These are phyloP conservation scores for Phytophthora sansomeana DNA, from an alignment of 352 stramenopile genomes.

Conservation along the genomic window DNA sequence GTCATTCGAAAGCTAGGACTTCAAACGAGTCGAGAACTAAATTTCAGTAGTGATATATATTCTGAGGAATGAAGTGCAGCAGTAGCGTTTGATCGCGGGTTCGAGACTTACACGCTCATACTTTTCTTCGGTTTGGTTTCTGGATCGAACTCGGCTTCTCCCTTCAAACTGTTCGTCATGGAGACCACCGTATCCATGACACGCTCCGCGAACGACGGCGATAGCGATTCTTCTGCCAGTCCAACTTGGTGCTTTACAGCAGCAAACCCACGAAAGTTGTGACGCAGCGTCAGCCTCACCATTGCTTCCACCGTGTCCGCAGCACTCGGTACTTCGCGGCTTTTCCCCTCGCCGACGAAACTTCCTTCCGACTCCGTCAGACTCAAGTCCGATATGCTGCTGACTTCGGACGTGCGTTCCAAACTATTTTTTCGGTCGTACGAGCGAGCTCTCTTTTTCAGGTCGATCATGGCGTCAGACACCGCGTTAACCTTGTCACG, in stretches of 20 bases:
- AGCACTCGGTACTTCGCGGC: background rate
- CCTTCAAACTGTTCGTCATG: conserved; percentile 29
- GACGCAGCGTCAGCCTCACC: conserved; percentile 17
- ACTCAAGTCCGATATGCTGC: background rate
- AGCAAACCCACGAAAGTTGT: conserved; percentile 32
- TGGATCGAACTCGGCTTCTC: background rate
- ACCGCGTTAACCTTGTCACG: conserved; percentile 26
- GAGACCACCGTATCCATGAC: conserved; percentile 15
- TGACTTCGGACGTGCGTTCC: background rate
- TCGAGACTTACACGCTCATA: conserved; percentile 10
- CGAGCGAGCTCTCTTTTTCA: conserved; percentile 28
- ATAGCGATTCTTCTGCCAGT: conserved; percentile 18
- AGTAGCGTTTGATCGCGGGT: too few relatives aligned
- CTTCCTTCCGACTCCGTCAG: conserved; percentile 17
- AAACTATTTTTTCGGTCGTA: conserved; percentile 30
- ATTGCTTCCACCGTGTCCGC: conserved; percentile 16
- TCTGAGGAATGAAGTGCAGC: too few relatives aligned
- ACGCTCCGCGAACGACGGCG: conserved; percentile 20
- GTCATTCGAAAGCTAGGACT: too few relatives aligned
- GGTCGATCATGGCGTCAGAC: conserved; percentile 9
- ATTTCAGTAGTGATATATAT: too few relatives aligned
- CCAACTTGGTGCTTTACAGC: conserved; percentile 30
- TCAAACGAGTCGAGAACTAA: too few relatives aligned
- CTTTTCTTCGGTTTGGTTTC: conserved; percentile 13
- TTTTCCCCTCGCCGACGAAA: conserved; percentile 4